Evolutionary conservation across 2,329 filamentous ascomycete species (phyloP).

Genomic region (Phyllosticta citrichinensis): DNA sequence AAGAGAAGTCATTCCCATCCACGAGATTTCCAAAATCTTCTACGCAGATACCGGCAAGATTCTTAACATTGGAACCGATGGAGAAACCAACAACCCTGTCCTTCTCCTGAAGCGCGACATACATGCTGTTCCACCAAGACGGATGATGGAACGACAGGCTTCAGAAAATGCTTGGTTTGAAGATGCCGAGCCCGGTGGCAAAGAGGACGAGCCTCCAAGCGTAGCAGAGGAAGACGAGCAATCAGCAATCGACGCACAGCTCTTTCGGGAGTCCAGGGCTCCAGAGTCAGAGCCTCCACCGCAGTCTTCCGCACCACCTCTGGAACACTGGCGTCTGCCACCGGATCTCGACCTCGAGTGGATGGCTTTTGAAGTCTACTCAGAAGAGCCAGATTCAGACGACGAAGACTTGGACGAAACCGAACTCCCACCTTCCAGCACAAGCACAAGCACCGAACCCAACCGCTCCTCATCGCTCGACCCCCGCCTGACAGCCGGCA

Average conservation of each 20-base stretch:
- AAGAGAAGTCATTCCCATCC: conserved; percentile 56
- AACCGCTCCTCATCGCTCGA: conserved; percentile 11
- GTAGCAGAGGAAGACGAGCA: conserved; percentile 25
- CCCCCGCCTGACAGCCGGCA: conserved; percentile 22
- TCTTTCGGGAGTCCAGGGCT: conserved; percentile 31
- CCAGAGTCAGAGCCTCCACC: conserved; percentile 11
- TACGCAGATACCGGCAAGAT: conserved; percentile 88
- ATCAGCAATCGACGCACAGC: conserved; percentile 35
- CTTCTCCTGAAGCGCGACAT: conserved; percentile 64
- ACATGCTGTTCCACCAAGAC: conserved; percentile 50
- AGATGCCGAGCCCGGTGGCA: conserved; percentile 30
- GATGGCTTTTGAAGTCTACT: conserved; percentile 81
- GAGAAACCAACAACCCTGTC: conserved; percentile 61
- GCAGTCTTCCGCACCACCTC: conserved; percentile 4
- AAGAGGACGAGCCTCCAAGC: conserved; percentile 11
- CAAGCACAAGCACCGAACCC: conserved; percentile 1
- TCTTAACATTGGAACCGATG: conserved; percentile 65
- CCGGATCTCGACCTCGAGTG: conserved; percentile 76
- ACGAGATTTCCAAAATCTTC: conserved; percentile 80
- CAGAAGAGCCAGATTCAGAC: conserved; percentile 50
- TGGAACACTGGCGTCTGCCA: conserved; percentile 49
- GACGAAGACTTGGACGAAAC: conserved; percentile 37
- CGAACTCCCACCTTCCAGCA: conserved; percentile 19
- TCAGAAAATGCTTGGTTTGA: conserved; percentile 21
- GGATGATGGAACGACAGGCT: conserved; percentile 41